Evolutionary conservation across 2,329 filamentous ascomycete genomes (phyloP).

Genomic region (Didymella sp.): DNA sequence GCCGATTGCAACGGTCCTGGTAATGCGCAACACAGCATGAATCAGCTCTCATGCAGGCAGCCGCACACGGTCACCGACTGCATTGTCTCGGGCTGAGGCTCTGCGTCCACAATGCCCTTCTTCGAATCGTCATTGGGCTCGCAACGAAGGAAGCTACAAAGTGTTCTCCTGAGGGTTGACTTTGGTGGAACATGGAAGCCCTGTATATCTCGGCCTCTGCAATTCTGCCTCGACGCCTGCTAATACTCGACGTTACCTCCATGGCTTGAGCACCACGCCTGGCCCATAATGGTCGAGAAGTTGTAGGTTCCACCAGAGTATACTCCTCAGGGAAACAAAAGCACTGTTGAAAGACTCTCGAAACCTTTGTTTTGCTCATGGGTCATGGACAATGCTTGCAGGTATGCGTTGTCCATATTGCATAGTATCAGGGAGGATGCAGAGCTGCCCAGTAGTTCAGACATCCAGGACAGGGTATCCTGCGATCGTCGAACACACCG

Average conservation of each 20-base stretch:
- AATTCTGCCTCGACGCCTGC: not conserved
- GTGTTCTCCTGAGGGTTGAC: not conserved
- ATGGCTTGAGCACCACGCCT: not conserved
- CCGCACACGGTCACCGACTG: not conserved
- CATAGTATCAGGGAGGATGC: constrained; percentile 20
- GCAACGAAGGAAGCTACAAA: not conserved
- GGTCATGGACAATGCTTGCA: not conserved
- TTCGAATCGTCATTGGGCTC: not conserved
- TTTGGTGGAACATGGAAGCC: not conserved
- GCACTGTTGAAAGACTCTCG: not conserved
- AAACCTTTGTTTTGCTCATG: not conserved
- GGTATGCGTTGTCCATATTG: constrained; percentile 8
- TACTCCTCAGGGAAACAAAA: not conserved
- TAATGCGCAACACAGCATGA: not conserved
- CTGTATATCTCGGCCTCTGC: not conserved
- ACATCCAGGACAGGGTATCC: constrained; percentile 26
- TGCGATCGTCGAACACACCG: constrained; percentile 24
- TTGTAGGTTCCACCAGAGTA: not conserved
- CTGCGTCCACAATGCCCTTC: not conserved
- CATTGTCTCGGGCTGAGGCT: not conserved
- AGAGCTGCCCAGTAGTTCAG: constrained; percentile 25
- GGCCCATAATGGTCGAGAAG: not conserved
- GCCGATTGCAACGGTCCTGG: not conserved
- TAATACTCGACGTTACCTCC: not conserved
- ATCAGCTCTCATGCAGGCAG: not conserved